Evolutionary conservation across 441 rosid genomes (phyloP), one percentile per base, ranked within the genome.

Genomic region (Erodium texanum): DNA sequence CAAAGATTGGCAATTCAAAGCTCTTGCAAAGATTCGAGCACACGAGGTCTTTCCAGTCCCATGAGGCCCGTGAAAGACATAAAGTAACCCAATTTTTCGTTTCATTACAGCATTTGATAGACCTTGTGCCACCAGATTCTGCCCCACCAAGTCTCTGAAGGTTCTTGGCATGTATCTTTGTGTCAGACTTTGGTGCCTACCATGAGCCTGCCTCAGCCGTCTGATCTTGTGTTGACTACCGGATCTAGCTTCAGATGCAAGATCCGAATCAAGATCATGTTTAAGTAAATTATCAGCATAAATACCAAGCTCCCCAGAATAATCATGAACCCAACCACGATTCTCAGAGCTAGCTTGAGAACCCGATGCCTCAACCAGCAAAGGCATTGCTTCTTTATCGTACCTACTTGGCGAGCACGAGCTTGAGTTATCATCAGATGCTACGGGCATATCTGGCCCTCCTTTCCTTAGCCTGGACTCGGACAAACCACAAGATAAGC

Each of bases 21-120:
- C 97, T 75, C 89, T 82, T 52, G 99, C 88, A 74, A 95, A 90
- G 72, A 92, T 87, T 41, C 98, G 86, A 77, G 98, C 99, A 50
- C 98, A 90, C 1, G 95, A 92, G 34, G 97, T 92, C 83, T 92
- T 95, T 50, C 99, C 99, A 2, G 98, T 92, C 69, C 99, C 99
- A 71, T 89, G 96, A 74, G 96, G 98, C 66, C 98, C 99, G 12
- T 95, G 84, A 65, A 95, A 92, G 23, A 92, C 95, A 69, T 92
- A 95, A 3, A 95, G 87, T 24, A 90, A 78, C 27, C 95, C 99
- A 65, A 95, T 85, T 82, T 85, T 95, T 65, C 84, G 75, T 77
- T 79, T 82, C 70, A 69, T 69, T 32, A 85, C 91, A 15, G 98
- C 99, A 76, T 95, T 95, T 20, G 89, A 87, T 74, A 95, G 97